Evolutionary conservation across 1,139 yeast genomes (phyloP).

Genomic region (Blastobotrys proliferans): DNA sequence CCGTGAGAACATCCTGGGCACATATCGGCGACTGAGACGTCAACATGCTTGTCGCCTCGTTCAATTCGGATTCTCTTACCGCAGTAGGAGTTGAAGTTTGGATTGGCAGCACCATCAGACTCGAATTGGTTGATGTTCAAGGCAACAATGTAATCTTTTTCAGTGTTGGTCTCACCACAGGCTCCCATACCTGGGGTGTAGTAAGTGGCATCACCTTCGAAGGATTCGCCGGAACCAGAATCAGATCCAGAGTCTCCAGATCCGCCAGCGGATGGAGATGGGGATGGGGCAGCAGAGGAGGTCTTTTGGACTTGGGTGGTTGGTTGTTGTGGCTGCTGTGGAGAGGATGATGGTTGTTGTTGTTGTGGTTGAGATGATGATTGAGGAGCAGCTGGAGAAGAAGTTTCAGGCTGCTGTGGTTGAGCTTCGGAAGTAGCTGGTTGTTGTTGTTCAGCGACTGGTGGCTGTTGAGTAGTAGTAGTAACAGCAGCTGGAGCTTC

Average conservation of each 20-base stretch:
- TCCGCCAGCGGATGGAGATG: slow-evolving; percentile 23
- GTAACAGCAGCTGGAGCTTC: slow-evolving; percentile 23
- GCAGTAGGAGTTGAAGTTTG: slow-evolving; percentile 45
- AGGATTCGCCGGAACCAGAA: slow-evolving; percentile 29
- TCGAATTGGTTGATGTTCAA: slow-evolving; percentile 36
- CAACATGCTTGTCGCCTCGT: slow-evolving; percentile 44
- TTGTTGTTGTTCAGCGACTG: slow-evolving; percentile 11
- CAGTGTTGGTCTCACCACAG: slow-evolving; percentile 49
- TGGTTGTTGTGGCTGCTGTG: slow-evolving; percentile 3
- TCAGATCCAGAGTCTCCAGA: slow-evolving; percentile 21
- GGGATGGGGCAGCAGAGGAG: slow-evolving; percentile 14
- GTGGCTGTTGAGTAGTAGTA: slow-evolving; percentile 20
- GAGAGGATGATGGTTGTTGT: slow-evolving; percentile 1
- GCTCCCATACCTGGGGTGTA: slow-evolving; percentile 59
- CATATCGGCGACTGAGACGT: slow-evolving; percentile 51
- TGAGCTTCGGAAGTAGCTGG: not conserved
- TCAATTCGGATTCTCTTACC: slow-evolving; percentile 45
- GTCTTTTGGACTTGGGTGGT: slow-evolving; percentile 10
- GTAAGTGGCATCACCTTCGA: slow-evolving; percentile 57
- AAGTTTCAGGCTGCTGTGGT: slow-evolving; percentile 6
- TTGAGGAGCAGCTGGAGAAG: slow-evolving; percentile 9
- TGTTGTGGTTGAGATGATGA: not conserved
- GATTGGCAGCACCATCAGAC: slow-evolving; percentile 31
- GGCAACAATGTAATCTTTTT: slow-evolving; percentile 47
- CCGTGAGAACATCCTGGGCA: slow-evolving; percentile 48